Evolutionary conservation across 78 protist genomes (phyloP).

Genomic region (Anaeramoeba flamelloides): DNA sequence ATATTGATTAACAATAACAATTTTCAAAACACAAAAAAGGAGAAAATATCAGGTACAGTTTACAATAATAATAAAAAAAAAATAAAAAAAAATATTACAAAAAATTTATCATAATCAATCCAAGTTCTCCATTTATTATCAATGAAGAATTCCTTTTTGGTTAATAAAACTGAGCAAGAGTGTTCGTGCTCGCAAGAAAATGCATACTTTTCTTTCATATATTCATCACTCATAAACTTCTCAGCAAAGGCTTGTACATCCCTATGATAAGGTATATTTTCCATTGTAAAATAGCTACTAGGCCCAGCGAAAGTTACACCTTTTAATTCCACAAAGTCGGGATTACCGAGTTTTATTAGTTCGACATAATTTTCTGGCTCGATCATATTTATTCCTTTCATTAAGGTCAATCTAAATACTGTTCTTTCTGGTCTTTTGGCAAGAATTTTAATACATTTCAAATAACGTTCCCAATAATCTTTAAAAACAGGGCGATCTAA

Average conservation of each 20-base stretch:
- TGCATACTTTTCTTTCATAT: conserved; percentile 21
- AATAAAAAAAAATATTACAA: background rate
- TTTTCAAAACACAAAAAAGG: no score
- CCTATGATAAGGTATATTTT: conserved; percentile 51
- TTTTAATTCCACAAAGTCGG: conserved; percentile 67
- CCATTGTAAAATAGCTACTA: conserved; percentile 30
- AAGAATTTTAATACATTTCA: conserved; percentile 30
- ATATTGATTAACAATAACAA: no score
- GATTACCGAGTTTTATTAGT: conserved; percentile 43
- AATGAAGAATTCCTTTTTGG: conserved; percentile 13
- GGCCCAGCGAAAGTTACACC: background rate
- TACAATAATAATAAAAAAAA: no score
- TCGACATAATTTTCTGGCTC: conserved; percentile 33
- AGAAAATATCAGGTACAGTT: no score
- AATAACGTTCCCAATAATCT: conserved; percentile 69
- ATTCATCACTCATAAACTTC: background rate
- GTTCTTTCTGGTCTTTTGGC: conserved; percentile 34
- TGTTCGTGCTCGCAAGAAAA: conserved; percentile 67
- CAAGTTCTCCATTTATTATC: conserved; percentile 60
- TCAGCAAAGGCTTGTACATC: conserved; percentile 30
- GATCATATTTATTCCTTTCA: conserved; percentile 32
- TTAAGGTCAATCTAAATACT: conserved; percentile 62
- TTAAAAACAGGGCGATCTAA: conserved; percentile 64
- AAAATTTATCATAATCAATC: conserved; percentile 64
- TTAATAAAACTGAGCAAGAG: conserved; percentile 48